Conservation (phyloP, 2,329 filamentous ascomycete species). For the Diaporthe caulivora region DNA sequence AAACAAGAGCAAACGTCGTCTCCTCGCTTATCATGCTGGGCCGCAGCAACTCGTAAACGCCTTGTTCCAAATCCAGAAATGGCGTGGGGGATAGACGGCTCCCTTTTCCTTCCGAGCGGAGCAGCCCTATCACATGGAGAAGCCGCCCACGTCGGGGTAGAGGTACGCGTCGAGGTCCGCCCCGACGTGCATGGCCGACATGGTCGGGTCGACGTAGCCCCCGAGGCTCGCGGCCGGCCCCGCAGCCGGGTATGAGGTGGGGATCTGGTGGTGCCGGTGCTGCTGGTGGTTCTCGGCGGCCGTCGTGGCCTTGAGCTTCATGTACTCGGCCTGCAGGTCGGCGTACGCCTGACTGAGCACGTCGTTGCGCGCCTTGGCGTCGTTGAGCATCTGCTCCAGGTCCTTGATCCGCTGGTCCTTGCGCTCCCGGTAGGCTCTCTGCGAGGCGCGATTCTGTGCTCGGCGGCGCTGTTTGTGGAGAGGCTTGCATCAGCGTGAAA, state of each 20-base stretch:
- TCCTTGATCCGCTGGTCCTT: constrained; percentile 76
- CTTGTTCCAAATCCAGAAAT: neutral
- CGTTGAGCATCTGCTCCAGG: constrained; percentile 67
- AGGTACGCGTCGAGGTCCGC: constrained; percentile 49
- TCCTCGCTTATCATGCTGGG: constrained; percentile 11
- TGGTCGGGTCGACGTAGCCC: constrained; percentile 38
- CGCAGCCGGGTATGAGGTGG: constrained; percentile 36
- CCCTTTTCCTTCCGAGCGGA: neutral
- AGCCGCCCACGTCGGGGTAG: constrained; percentile 46
- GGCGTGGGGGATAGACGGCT: neutral
- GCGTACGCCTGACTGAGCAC: constrained; percentile 67
- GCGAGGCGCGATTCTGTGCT: constrained; percentile 72
- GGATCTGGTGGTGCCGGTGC: constrained; percentile 29
- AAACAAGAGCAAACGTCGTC: neutral
- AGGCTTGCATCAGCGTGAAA: constrained; percentile 2
- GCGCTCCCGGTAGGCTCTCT: constrained; percentile 71
- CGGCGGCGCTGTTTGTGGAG: constrained; percentile 60
- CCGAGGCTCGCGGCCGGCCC: constrained; percentile 33
- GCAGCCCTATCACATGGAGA: constrained; percentile 39
- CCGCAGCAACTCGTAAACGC: neutral
- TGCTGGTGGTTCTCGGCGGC: constrained; percentile 41
- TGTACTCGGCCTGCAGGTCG: constrained; percentile 59
- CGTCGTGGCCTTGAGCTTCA: constrained; percentile 53
- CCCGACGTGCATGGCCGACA: constrained; percentile 42
- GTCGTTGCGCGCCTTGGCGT: constrained; percentile 67